Base-by-base conservation (phyloP, 1,284 basidiomycete genomes). In the Clitocybe nebularis region DNA sequence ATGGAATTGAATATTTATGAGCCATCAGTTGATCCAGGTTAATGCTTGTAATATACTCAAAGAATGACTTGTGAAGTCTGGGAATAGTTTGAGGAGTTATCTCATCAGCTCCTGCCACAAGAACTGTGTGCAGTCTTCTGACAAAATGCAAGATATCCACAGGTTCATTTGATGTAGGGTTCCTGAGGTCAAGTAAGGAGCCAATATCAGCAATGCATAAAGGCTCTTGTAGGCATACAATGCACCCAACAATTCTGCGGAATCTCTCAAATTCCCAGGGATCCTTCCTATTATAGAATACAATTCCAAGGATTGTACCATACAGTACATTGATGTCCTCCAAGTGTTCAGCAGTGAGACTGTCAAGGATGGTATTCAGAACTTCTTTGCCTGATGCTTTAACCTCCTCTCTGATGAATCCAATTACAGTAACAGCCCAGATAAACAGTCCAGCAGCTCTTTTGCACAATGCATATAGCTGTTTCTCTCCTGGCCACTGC, bases 401-500 rank as follows among this genome's bases (percentile, higher is more conserved):
- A 17, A 46, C 34, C 38, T 46, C 40, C 11, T 36, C 26, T 5
- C 36, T 4, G 17, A 46, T n/a, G 28, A 42, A 46, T 13, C 30
- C 36, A 1, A 26, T 19, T 5, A 34, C 44, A 17, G 44, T 46
- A 4, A 37, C 30, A 13, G 44, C 44, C 44, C 44, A 46, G 21
- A 46, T 46, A 20, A 46, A 46, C 17, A 46, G 45, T 1, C 45
- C 45, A 7, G 45, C 43, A 6, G 45, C 41, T 21, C 32, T 35
- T 4, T 13, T 16, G 19, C 26, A 23, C 17, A 46, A 26, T 13
- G 23, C 21, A 5, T 30, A n/a, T 36, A 47, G 28, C 5, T 39
- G 17, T 25, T 36, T 33, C n/a, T 47, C 33, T 9, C 45, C 41
- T 9, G 44, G 39, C 47, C 39, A 49, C 9, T 16, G 20, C 10